Percentiles rank a stretch among this genome's conserved stretches.
These are phyloP conservation scores for Trichomonas vaginalis DNA, from an alignment of 208 protist species.

Conservation along the genomic window DNA sequence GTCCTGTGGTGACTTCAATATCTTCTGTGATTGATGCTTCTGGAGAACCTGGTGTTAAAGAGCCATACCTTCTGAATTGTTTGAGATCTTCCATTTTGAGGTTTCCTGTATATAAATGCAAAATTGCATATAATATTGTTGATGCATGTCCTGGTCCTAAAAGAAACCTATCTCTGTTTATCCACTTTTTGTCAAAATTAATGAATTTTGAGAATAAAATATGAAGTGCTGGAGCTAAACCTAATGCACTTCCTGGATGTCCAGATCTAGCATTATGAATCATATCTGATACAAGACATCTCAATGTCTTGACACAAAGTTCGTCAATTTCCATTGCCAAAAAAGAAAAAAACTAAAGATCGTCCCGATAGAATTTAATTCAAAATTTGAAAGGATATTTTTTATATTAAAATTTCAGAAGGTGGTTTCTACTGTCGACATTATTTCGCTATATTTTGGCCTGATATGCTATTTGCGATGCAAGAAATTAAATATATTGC, in stretches of 20 bases:
- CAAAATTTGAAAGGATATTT: no score
- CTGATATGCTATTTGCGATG: no score
- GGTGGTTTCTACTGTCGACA: no score
- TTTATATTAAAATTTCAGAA: no score
- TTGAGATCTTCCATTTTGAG: slow-evolving; percentile 84
- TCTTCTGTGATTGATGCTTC: slow-evolving; percentile 65
- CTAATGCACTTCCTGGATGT: slow-evolving; percentile 71
- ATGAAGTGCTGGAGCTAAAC: slow-evolving; percentile 76
- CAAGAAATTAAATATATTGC: no score
- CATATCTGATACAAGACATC: slow-evolving; percentile 53
- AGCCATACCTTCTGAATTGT: slow-evolving; percentile 69
- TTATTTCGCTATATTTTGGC: no score
- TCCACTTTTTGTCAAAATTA: slow-evolving; percentile 74
- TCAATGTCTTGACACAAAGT: slow-evolving; percentile 23
- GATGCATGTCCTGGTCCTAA: slow-evolving; percentile 96
- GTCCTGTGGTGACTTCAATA: slow-evolving; percentile 96
- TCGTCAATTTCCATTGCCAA: background rate
- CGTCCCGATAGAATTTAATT: no score
- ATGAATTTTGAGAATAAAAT: slow-evolving; percentile 58
- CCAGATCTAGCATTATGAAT: slow-evolving; percentile 77
- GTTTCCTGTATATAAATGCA: slow-evolving; percentile 71
- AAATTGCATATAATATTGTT: slow-evolving; percentile 83
- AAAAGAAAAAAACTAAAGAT: background rate
- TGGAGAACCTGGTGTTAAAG: slow-evolving; percentile 89
- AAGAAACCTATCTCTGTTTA: slow-evolving; percentile 93